Conservation (phyloP, 2,329 filamentous ascomycete genomes). For the Alternaria postmessia region DNA sequence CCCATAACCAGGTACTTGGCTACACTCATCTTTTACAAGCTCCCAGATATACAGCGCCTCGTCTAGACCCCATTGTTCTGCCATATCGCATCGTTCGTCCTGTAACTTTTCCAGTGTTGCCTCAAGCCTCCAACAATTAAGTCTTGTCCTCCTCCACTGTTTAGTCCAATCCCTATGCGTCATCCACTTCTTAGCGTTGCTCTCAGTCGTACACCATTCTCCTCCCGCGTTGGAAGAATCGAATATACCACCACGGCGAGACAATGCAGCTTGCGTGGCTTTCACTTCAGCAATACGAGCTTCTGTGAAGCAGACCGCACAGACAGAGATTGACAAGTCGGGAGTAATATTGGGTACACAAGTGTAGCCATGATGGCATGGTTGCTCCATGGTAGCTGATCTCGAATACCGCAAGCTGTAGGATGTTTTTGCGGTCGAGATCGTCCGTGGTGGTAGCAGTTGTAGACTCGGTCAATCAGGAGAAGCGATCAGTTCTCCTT, state of each 20-base stretch:
- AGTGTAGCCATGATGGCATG: constrained; percentile 1
- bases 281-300: constrained; percentile 16
- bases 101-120: constrained; percentile 13
- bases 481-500: background rate
- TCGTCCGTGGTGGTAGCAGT: background rate
- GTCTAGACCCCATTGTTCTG: constrained; percentile 6
- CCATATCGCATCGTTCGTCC: background rate
- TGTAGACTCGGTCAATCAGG: background rate
- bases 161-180: constrained; percentile 1
- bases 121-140: constrained; percentile 10
- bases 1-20: constrained; percentile 9
- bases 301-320: constrained; percentile 15
- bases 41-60: constrained; percentile 17
- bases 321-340: background rate
- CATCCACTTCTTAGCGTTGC: background rate
- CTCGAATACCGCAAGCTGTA: background rate
- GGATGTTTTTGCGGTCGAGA: background rate
- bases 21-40: constrained; percentile 9
- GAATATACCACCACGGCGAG: constrained; percentile 24
- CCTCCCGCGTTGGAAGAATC: background rate
- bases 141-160: constrained; percentile 11
- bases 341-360: background rate
- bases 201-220: background rate
- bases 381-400: background rate
- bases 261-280: constrained; percentile 10